Evolutionary conservation across 2,329 filamentous ascomycete genomes (phyloP).

Genomic region (Chaetomiaceae sp.): DNA sequence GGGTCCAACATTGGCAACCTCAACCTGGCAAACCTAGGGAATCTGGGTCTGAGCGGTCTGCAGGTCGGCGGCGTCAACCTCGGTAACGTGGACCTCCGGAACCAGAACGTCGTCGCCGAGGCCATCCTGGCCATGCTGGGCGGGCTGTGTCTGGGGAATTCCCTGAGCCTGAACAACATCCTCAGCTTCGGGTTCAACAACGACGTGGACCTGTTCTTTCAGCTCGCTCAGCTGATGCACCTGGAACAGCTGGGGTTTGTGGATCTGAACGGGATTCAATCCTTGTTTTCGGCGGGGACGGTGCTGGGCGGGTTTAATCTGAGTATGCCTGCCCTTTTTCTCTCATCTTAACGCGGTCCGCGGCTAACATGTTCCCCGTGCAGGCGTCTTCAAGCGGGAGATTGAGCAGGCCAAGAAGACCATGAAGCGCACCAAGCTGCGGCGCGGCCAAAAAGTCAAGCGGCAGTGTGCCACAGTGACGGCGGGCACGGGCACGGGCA

Average conservation of each 20-base stretch:
- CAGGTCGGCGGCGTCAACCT: constrained; percentile 28
- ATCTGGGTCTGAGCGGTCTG: constrained; percentile 22
- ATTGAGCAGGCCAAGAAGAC: constrained; percentile 26
- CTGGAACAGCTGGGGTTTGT: constrained; percentile 30
- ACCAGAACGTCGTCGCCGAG: constrained; percentile 28
- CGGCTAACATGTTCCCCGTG: too few relatives aligned
- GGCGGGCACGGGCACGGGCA: not conserved
- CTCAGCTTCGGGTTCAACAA: constrained; percentile 25
- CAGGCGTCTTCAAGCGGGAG: constrained; percentile 31
- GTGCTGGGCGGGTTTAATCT: constrained; percentile 25
- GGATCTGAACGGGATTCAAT: constrained; percentile 26
- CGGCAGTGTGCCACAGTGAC: constrained; percentile 22
- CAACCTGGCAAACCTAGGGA: constrained; percentile 17
- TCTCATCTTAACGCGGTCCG: not conserved
- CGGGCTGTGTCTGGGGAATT: constrained; percentile 28
- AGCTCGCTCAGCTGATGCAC: constrained; percentile 32
- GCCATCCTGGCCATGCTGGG: constrained; percentile 30
- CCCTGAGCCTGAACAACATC: constrained; percentile 26
- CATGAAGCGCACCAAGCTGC: constrained; percentile 25
- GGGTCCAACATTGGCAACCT: constrained; percentile 6
- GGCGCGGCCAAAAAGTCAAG: constrained; percentile 24
- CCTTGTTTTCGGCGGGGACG: constrained; percentile 28
- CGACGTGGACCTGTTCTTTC: constrained; percentile 30
- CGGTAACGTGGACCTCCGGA: constrained; percentile 28
- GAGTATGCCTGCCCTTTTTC: constrained; percentile 11